phyloP scores from a whole-genome alignment of 1,284 basidiomycete genomes.

The Cystobasidium slooffiae region DNA sequence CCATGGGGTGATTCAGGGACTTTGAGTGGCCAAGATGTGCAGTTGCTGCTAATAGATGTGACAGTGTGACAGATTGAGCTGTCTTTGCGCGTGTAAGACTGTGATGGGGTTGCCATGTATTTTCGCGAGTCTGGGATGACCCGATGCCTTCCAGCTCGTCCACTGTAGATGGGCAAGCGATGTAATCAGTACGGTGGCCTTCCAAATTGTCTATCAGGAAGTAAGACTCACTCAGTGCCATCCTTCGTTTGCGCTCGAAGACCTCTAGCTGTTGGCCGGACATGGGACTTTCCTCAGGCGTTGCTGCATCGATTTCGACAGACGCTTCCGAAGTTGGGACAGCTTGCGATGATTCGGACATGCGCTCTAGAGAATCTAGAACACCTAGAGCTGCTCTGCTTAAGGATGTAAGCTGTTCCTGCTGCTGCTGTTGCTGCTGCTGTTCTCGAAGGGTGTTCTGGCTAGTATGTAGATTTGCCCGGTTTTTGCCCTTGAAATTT shows the following conservation, averaged over 20 bases:
- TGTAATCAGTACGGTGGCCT: background rate
- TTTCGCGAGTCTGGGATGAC: constrained; percentile 73
- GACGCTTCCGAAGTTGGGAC: background rate
- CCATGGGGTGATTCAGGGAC: constrained; percentile 81
- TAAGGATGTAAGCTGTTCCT: constrained; percentile 3
- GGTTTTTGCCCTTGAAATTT: constrained; percentile 32
- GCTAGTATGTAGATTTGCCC: constrained; percentile 13
- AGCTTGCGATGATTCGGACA: background rate
- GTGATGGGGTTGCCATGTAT: constrained; percentile 75
- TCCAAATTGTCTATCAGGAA: background rate
- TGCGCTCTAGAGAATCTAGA: background rate
- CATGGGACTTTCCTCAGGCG: background rate
- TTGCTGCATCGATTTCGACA: background rate
- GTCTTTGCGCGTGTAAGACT: constrained; percentile 68
- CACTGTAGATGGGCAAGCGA: constrained; percentile 29
- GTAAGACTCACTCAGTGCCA: constrained; percentile 30
- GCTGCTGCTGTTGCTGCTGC: background rate
- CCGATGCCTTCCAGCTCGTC: constrained; percentile 61
- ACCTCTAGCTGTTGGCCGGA: constrained; percentile 19
- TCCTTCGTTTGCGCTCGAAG: constrained; percentile 21
- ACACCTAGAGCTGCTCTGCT: background rate
- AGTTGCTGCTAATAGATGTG: constrained; percentile 86
- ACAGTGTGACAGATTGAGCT: constrained; percentile 73
- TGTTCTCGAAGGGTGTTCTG: background rate
- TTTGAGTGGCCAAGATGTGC: constrained; percentile 91